phyloP scores from a whole-genome alignment of 768 basidiomycete genomes.

The Hysterangium stoloniferum region DNA sequence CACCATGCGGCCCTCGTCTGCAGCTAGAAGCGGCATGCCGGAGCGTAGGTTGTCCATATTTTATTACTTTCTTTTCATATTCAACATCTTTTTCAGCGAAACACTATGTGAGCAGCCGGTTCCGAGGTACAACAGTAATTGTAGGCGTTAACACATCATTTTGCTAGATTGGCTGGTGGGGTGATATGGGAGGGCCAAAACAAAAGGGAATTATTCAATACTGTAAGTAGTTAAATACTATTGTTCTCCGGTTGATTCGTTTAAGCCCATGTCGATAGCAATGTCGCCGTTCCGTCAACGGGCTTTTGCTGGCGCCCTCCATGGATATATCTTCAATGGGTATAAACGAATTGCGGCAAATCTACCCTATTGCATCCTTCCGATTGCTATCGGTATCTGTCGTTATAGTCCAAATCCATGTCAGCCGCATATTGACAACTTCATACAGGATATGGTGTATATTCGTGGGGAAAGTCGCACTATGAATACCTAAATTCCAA shows the following conservation, averaged over 20 bases:
- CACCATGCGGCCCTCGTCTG: conserved; percentile 57
- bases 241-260: background rate
- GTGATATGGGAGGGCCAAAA: conserved; percentile 58
- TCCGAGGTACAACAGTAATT: background rate
- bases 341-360: conserved; percentile 69
- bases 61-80: background rate
- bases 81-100: conserved; percentile 42
- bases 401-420: background rate
- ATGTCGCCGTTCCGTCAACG: conserved; percentile 78
- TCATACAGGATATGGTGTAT: conserved; percentile 61
- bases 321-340: conserved; percentile 80
- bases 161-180: conserved; percentile 84
- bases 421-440: conserved; percentile 2
- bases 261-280: conserved; percentile 40
- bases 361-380: conserved; percentile 70
- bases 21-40: conserved; percentile 70
- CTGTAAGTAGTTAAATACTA: conserved; percentile 44
- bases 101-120: conserved; percentile 60
- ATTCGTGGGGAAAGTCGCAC: conserved; percentile 69
- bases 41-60: conserved; percentile 47
- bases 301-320: conserved; percentile 61
- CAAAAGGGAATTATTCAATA: conserved; percentile 76
- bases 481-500: conserved; percentile 69
- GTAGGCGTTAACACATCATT: background rate
- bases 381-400: conserved; percentile 67